Conservation (phyloP, 2,329 filamentous ascomycete genomes). For the Gremmenia infestans region DNA sequence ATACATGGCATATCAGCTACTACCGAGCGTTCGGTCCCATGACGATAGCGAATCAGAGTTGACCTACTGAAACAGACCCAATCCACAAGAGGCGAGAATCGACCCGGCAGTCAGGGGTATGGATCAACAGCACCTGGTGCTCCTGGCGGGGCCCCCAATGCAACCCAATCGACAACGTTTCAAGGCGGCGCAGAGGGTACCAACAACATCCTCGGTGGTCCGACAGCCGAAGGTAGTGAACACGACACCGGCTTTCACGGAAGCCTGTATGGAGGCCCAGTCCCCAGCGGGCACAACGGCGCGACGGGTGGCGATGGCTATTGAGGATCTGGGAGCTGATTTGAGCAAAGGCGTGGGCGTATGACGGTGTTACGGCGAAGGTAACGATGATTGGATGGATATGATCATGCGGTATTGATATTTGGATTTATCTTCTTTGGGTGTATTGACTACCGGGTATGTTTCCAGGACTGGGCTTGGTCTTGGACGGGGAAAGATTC, state of each 20-base stretch:
- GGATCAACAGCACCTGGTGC: conserved; percentile 39
- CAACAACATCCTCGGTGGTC: conserved; percentile 32
- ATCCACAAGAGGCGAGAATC: conserved; percentile 62
- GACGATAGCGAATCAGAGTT: conserved; percentile 21
- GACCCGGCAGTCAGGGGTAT: conserved; percentile 50
- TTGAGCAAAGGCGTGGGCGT: conserved; percentile 16
- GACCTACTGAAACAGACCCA: conserved; percentile 56
- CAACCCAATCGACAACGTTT: conserved; percentile 27
- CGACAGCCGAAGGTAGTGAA: conserved; percentile 29
- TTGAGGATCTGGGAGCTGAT: conserved; percentile 11
- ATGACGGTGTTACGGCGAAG: conserved; percentile 16
- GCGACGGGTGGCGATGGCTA: conserved; percentile 32
- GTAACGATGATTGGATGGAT: conserved; percentile 1
- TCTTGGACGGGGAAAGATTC: conserved; percentile 10
- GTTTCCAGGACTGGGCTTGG: conserved; percentile 21
- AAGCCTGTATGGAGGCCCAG: conserved; percentile 40
- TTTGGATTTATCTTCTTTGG: conserved; percentile 17
- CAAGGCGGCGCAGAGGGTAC: conserved; percentile 27
- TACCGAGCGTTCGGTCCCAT: neutral
- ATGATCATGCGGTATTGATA: neutral
- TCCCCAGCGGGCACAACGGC: conserved; percentile 55
- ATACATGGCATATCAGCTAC: conserved; percentile 5
- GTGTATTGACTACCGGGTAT: conserved; percentile 29
- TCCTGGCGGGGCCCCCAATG: conserved; percentile 32
- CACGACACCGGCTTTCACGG: conserved; percentile 35